Conservation (phyloP, 2,329 filamentous ascomycete genomes). For the Exophiala sideris region DNA sequence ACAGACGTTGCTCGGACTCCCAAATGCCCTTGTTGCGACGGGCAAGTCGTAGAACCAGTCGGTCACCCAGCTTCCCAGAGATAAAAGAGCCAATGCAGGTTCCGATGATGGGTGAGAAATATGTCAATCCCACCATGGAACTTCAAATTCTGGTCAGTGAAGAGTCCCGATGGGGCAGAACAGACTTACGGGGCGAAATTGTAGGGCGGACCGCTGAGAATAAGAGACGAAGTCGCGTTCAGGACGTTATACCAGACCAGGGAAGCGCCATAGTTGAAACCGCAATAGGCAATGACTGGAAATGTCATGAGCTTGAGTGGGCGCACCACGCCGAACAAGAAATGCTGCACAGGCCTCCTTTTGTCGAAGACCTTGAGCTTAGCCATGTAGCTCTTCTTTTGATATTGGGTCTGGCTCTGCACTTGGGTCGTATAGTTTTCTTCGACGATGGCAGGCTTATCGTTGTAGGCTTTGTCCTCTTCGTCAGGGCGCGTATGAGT, state of each 20-base stretch:
- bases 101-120: constrained; percentile 30
- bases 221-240: constrained; percentile 39
- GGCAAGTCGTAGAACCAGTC: constrained; percentile 24
- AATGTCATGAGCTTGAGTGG: constrained; percentile 29
- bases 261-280: constrained; percentile 40
- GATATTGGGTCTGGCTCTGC: background rate
- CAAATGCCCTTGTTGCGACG: constrained; percentile 25
- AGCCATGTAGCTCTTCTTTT: background rate
- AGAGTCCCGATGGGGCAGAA: constrained; percentile 36
- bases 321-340: background rate
- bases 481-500: background rate
- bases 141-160: constrained; percentile 14
- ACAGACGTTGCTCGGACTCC: constrained; percentile 30
- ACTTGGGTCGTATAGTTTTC: background rate
- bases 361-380: constrained; percentile 8
- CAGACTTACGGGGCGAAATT: constrained; percentile 32
- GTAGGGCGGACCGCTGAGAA: constrained; percentile 35
- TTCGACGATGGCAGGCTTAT: background rate
- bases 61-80: constrained; percentile 25
- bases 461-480: background rate
- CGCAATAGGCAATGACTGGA: constrained; percentile 38
- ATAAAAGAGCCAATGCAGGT: background rate
- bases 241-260: constrained; percentile 44
- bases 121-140: constrained; percentile 20
- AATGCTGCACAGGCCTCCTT: background rate